phyloP scores from a whole-genome alignment of 352 stramenopile species.

The Phytophthora ramorum region DNA sequence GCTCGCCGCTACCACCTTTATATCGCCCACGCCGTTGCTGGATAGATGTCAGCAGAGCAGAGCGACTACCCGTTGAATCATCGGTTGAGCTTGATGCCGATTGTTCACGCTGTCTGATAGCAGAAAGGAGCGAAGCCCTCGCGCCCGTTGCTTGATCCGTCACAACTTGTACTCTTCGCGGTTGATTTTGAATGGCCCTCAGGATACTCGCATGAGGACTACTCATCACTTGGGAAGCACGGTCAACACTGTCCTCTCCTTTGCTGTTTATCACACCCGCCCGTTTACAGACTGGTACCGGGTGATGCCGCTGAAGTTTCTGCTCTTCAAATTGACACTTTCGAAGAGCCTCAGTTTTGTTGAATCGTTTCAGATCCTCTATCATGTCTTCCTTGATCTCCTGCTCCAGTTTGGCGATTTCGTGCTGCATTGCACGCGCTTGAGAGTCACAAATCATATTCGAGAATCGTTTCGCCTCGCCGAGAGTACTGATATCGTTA shows the following conservation, averaged over 20 bases:
- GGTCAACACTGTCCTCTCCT: background rate
- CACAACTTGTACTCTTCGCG: background rate
- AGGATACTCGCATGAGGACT: background rate
- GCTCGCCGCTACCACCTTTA: background rate
- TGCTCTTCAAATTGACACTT: slow-evolving; percentile 42
- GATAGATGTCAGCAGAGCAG: slow-evolving; percentile 23
- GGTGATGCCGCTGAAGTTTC: slow-evolving; percentile 11
- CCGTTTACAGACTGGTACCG: background rate
- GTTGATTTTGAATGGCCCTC: slow-evolving; percentile 6
- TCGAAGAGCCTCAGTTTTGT: slow-evolving; percentile 49
- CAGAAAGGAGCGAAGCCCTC: slow-evolving; percentile 22
- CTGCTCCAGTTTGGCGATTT: slow-evolving; percentile 58
- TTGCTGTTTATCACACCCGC: background rate
- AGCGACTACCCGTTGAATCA: slow-evolving; percentile 1
- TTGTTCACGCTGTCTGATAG: slow-evolving; percentile 21
- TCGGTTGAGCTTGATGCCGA: background rate
- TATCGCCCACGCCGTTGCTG: background rate
- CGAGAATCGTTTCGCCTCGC: slow-evolving; percentile 71
- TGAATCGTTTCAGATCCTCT: slow-evolving; percentile 57
- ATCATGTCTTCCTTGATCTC: slow-evolving; percentile 84
- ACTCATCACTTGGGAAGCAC: background rate
- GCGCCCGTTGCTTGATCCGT: slow-evolving; percentile 2
- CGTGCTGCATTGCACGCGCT: slow-evolving; percentile 50
- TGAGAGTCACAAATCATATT: slow-evolving; percentile 76
- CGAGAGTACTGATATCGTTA: slow-evolving; percentile 60